Percentiles rank a stretch among this genome's conserved stretches.
These are phyloP conservation scores for Kokia cookei DNA, from an alignment of 441 rosid species.

Conservation along the genomic window DNA sequence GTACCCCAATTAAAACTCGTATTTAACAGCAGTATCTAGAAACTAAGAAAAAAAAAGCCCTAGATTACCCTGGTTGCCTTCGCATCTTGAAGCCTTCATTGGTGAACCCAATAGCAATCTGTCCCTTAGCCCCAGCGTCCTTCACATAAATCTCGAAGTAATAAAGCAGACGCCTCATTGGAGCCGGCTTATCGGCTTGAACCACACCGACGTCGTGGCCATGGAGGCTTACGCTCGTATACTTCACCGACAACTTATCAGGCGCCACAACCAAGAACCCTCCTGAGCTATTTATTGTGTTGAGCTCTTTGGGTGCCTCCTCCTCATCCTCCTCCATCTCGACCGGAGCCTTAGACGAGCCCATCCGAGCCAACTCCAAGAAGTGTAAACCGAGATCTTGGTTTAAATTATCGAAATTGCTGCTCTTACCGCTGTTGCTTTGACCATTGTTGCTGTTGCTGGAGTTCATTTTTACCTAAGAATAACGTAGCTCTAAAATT, in stretches of 20 bases:
- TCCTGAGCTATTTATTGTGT: conserved; percentile 74
- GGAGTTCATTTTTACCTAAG: conserved; percentile 8
- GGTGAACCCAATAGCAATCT: conserved; percentile 81
- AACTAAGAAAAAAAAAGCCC: background rate
- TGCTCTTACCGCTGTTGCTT: conserved; percentile 12
- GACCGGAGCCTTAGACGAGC: conserved; percentile 8
- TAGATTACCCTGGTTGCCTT: conserved; percentile 32
- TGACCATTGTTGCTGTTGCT: conserved; percentile 10
- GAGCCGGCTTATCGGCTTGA: conserved; percentile 74
- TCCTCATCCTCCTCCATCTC: conserved; percentile 53
- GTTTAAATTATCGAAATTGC: conserved; percentile 6
- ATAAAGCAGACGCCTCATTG: conserved; percentile 56
- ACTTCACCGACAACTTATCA: conserved; percentile 70
- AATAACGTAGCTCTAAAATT: conserved; percentile 15
- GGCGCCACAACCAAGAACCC: conserved; percentile 62
- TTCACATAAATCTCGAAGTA: conserved; percentile 82
- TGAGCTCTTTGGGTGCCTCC: conserved; percentile 73
- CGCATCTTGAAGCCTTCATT: conserved; percentile 59
- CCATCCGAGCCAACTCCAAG: conserved; percentile 30
- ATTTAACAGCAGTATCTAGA: background rate
- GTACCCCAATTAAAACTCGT: background rate
- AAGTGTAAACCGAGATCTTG: conserved; percentile 43
- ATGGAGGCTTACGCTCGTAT: conserved; percentile 48
- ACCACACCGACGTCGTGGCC: conserved; percentile 82
- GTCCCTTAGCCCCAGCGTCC: conserved; percentile 71